A percentile compares a stretch with the other conserved stretches of the same genome.
phyloP scores from a whole-genome alignment of 2,329 filamentous ascomycete genomes.

The Fusarium aywerte region DNA sequence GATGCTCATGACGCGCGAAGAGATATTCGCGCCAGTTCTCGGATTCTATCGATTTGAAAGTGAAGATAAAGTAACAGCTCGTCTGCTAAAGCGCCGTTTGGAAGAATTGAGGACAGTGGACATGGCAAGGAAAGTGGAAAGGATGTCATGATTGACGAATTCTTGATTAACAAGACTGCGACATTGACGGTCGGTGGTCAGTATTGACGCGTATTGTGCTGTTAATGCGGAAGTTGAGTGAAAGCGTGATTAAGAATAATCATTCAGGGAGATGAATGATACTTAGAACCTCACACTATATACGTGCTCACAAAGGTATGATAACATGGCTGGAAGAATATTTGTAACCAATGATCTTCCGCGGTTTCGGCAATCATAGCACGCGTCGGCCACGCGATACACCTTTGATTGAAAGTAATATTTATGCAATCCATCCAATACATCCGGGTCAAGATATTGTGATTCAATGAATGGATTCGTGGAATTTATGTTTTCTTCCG shows the following conservation, averaged over 20 bases:
- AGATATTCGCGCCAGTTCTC: conserved; percentile 30
- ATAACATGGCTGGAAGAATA: too few species aligned
- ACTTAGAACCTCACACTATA: background rate
- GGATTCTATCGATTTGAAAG: conserved; percentile 25
- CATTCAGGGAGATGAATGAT: background rate
- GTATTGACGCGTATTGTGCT: background rate
- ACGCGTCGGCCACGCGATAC: too few species aligned
- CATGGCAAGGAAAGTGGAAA: conserved; percentile 50
- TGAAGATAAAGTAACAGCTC: conserved; percentile 44
- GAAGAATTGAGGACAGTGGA: conserved; percentile 27
- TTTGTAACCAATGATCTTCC: too few species aligned
- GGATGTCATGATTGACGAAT: conserved; percentile 57
- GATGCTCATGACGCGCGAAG: conserved; percentile 27
- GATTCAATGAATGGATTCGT: too few species aligned
- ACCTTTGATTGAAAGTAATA: too few species aligned
- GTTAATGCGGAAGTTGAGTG: background rate
- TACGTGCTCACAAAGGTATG: too few species aligned
- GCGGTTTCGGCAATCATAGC: too few species aligned
- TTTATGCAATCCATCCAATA: too few species aligned
- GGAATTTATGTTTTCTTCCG: too few species aligned
- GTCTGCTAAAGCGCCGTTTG: conserved; percentile 53
- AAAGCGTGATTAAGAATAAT: background rate
- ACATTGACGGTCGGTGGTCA: conserved; percentile 4
- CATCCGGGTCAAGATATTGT: too few species aligned
- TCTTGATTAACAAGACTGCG: conserved; percentile 55